A percentile compares a stretch with the other conserved stretches of the same genome.
phyloP scores from a whole-genome alignment of 768 basidiomycete species.

The Lactifluus rugatus region DNA sequence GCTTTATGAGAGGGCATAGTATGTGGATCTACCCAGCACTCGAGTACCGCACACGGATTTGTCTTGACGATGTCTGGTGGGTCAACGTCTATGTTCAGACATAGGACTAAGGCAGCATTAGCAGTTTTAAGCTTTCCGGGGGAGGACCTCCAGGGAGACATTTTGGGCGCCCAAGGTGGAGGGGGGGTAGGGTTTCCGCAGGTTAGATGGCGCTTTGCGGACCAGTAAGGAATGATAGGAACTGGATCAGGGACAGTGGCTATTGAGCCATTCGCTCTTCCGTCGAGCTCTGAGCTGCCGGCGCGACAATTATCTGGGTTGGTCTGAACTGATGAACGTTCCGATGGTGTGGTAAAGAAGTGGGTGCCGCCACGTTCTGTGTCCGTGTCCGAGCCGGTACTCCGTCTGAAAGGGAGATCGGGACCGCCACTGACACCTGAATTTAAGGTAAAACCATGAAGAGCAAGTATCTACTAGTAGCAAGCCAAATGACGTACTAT shows the following conservation, averaged over 20 bases:
- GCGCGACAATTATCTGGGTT: constrained; percentile 19
- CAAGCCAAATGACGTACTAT: not conserved
- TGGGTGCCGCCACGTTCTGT: constrained; percentile 27
- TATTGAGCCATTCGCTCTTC: constrained; percentile 25
- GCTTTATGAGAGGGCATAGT: constrained; percentile 89
- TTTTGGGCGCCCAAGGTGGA: constrained; percentile 54
- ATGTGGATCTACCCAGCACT: constrained; percentile 97
- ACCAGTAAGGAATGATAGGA: constrained; percentile 75
- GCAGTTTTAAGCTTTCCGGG: constrained; percentile 87
- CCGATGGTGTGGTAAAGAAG: constrained; percentile 24
- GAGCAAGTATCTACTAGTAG: not conserved
- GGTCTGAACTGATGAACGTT: constrained; percentile 25
- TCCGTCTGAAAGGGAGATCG: constrained; percentile 14
- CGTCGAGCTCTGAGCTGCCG: constrained; percentile 25
- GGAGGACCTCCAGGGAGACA: constrained; percentile 70
- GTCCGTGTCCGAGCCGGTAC: constrained; percentile 23
- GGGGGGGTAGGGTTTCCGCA: constrained; percentile 77
- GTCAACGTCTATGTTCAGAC: constrained; percentile 95
- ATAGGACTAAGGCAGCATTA: constrained; percentile 80
- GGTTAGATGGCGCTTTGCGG: constrained; percentile 82
- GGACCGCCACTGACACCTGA: constrained; percentile 17
- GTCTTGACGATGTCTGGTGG: constrained; percentile 98
- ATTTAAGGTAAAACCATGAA: not conserved
- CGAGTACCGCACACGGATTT: constrained; percentile 86
- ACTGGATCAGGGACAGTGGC: constrained; percentile 30